These are phyloP conservation scores for Strobilomyces confusus DNA, from an alignment of 768 basidiomycete species.

Conservation along the genomic window DNA sequence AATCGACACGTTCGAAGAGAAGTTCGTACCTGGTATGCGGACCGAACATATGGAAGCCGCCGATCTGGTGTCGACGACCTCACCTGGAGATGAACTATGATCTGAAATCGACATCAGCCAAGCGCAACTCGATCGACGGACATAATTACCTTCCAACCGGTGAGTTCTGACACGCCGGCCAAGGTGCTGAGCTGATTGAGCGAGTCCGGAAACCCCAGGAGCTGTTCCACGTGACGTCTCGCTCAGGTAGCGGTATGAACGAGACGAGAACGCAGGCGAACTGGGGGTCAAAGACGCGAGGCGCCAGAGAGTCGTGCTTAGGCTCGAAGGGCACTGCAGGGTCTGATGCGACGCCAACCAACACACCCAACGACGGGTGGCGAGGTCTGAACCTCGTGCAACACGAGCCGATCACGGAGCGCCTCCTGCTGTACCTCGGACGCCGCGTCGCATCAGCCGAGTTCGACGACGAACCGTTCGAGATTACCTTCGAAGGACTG, in stretches of 20 bases:
- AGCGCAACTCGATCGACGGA: neutral
- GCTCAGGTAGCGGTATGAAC: conserved; percentile 58
- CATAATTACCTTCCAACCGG: conserved; percentile 59
- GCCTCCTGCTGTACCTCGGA: conserved; percentile 47
- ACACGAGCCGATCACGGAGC: conserved; percentile 46
- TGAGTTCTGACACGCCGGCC: conserved; percentile 40
- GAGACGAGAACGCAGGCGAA: conserved; percentile 65
- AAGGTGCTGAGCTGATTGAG: conserved; percentile 52
- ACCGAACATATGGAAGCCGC: conserved; percentile 57
- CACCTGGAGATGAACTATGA: conserved; percentile 46
- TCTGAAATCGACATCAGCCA: conserved; percentile 27
- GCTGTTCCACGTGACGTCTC: conserved; percentile 49
- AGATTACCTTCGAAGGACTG: conserved; percentile 39
- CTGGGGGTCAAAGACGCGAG: conserved; percentile 59
- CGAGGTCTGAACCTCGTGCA: conserved; percentile 50
- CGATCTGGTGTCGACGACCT: conserved; percentile 42
- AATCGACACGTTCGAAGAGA: neutral
- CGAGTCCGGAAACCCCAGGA: conserved; percentile 50
- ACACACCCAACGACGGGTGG: neutral
- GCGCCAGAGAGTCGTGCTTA: conserved; percentile 42
- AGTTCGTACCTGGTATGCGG: conserved; percentile 53
- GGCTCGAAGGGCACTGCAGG: conserved; percentile 36
- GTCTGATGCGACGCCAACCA: conserved; percentile 17
- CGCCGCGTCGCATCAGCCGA: conserved; percentile 33
- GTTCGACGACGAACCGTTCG: neutral